Evolutionary conservation across 2,329 filamentous ascomycete species (phyloP), one percentile per base, ranked within the genome.

Genomic region (Ophiostoma quercus): DNA sequence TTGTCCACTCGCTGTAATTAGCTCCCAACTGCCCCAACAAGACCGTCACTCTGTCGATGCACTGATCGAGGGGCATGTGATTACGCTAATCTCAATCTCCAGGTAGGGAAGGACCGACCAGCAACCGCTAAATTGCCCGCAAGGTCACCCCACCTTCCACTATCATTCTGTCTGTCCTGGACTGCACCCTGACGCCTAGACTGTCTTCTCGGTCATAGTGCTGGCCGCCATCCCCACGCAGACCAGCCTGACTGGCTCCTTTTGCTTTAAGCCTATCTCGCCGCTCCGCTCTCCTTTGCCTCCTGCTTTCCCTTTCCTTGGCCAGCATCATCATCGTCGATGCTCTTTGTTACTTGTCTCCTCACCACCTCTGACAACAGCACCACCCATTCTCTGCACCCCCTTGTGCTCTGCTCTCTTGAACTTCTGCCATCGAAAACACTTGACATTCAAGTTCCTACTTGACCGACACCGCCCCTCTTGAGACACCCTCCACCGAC

Each of bases 211-310:
- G 9, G 25, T 8, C 22, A 57, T 34, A 34, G 34, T 8, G 8
- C 4, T 34, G 22, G 57, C 25, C 57, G 57, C 29, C 34, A 63
- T 63, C 12, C 29, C 57, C 29, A 63, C 25, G 25, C 29, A 63
- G 14, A 34, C 29, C 29, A 34, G 54, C 22, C 54, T 12, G 54
- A 29, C 54, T 60, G n/a, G 54, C 54, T 60, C 14, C 29, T 63
- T 32, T 25, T 32, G 16, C 11, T 63, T 63, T 32, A 34, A 63
- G 51, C 51, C 51, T 63, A 63, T 63, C 57, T 63, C 29, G n/a
- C 51, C 51, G 51, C 51, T 57, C 51, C 43, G 43, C 43, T 60
- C 54, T 29, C 29, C 29, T 16, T 34, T 16, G 6, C 57, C 29
- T 32, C 29, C 29, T 16, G 29, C 57, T 63, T 63, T 34, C 57